Percentiles rank a stretch among this genome's conserved stretches.
phyloP scores from a whole-genome alignment of 2,329 filamentous ascomycete genomes.

The Fusarium tjaetaba region DNA sequence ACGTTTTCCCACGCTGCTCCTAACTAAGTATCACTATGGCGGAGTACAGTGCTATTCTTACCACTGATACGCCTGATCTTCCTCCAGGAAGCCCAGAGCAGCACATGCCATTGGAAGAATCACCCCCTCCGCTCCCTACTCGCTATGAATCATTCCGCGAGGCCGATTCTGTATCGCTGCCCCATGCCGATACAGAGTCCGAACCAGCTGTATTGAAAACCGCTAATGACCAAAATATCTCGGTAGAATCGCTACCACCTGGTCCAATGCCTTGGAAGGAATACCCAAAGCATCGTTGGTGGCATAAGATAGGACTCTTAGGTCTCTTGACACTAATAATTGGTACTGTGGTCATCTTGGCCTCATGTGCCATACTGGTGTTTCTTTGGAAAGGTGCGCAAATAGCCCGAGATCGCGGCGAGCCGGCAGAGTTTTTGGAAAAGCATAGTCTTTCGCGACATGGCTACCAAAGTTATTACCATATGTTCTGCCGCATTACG shows the following conservation, averaged over 20 bases:
- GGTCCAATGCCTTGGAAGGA: rapidly evolving
- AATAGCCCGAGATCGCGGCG: background rate
- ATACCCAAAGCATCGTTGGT: background rate
- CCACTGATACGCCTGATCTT: rapidly evolving
- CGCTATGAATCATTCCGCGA: too few species aligned
- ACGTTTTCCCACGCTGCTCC: rapidly evolving
- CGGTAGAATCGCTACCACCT: rapidly evolving
- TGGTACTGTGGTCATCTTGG: background rate
- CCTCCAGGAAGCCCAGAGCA: background rate
- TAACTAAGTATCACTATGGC: too few species aligned
- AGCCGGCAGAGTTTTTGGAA: background rate
- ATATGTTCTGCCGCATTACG: background rate
- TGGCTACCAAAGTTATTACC: background rate
- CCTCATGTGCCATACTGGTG: background rate
- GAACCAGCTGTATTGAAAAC: rapidly evolving
- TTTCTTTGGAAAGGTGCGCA: background rate
- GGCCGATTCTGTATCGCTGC: background rate
- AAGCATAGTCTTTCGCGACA: background rate
- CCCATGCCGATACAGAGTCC: rapidly evolving
- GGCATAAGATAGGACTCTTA: background rate
- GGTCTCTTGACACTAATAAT: rapidly evolving
- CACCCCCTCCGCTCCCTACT: too few species aligned
- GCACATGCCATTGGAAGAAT: too few species aligned
- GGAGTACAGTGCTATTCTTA: background rate
- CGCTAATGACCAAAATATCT: too few species aligned